Base-by-base conservation (phyloP, 225 moss, liverwort and hornwort genomes). In the Polytrichum commune region DNA sequence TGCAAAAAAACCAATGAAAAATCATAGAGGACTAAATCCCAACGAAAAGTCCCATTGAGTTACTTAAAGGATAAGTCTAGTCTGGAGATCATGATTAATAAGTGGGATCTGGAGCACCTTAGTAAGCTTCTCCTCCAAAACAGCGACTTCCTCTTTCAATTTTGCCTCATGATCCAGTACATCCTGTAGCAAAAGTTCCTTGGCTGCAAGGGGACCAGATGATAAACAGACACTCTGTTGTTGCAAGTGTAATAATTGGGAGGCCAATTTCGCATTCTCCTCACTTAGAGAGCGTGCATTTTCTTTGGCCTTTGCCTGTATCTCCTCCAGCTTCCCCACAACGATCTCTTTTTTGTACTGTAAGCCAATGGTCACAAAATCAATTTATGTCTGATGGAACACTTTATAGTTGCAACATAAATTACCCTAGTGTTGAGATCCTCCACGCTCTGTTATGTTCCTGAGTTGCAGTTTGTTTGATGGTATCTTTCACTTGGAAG, bases 341-440 rank as follows among this genome's bases (percentile, higher is more conserved):
- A 86, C 86, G 86, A 86, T 93, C 25, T 89, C 90, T 73, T 93
- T 89, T 56, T 93, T 88, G 82, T 85, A 77, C 90, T 93, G 54
- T 24, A 28, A 72, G 23, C 19, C 0, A 79, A 0, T 54, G 66
- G 54, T 68, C 3, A 56, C 8, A 29, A 35, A 32, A 32, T 35
- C 67, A 67, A 30, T 35, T 16, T 38, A n/a, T n/a, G 57, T 9
- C 35, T 35, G 35, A 35, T 9, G 35, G 35, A 35, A 8, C 35
- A 35, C 9, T 35, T 35, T 35, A 9, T 2, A 35, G 9, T 35
- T 35, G 35, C 8, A 35, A 35, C 35, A 35, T 35, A 5, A 6
- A 29, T 2, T 35, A 35, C 9, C 35, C 35, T 35, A 35, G 35
- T 35, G 35, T 35, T 35, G 35, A 9, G 8, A 35, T 35, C 9